phyloP scores from a whole-genome alignment of 208 protist genomes.

The Blechomonas ayalai region DNA sequence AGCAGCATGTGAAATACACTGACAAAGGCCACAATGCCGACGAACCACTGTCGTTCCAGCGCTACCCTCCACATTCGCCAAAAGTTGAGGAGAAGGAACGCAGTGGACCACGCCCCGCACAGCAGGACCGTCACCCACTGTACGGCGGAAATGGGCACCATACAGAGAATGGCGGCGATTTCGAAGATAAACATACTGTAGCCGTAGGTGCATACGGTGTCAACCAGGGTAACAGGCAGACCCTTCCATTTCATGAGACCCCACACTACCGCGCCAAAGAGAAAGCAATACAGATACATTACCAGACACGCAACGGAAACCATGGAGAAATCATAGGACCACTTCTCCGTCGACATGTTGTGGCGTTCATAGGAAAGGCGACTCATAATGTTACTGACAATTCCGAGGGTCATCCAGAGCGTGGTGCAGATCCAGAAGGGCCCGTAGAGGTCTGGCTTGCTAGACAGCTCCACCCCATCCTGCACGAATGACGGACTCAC shows the following conservation, averaged over 20 bases:
- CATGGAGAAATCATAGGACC: conserved; percentile 76
- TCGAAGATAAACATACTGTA: conserved; percentile 89
- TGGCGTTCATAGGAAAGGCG: conserved; percentile 33
- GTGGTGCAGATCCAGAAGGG: conserved; percentile 90
- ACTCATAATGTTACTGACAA: conserved; percentile 80
- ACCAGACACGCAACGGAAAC: conserved; percentile 60
- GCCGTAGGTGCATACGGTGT: conserved; percentile 81
- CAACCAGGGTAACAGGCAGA: conserved; percentile 52
- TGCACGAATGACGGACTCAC: conserved; percentile 2
- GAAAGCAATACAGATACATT: conserved; percentile 85
- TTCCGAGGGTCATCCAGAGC: conserved; percentile 80
- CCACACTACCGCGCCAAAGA: conserved; percentile 64
- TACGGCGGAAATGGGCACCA: conserved; percentile 47
- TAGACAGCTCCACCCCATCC: conserved; percentile 31
- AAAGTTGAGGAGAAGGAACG: conserved; percentile 73
- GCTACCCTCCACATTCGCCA: conserved; percentile 69
- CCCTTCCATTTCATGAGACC: conserved; percentile 83
- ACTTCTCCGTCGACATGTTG: conserved; percentile 16
- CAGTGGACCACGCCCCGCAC: conserved; percentile 61
- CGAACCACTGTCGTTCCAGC: conserved; percentile 60
- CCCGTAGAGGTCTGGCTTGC: conserved; percentile 82
- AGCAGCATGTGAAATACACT: conserved; percentile 57
- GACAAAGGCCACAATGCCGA: conserved; percentile 55
- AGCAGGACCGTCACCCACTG: conserved; percentile 74
- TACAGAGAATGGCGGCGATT: conserved; percentile 63